Evolutionary conservation across 345 rosid species (phyloP), one percentile per base, ranked within the genome.

Genomic region (Noccaea bulbosa): DNA sequence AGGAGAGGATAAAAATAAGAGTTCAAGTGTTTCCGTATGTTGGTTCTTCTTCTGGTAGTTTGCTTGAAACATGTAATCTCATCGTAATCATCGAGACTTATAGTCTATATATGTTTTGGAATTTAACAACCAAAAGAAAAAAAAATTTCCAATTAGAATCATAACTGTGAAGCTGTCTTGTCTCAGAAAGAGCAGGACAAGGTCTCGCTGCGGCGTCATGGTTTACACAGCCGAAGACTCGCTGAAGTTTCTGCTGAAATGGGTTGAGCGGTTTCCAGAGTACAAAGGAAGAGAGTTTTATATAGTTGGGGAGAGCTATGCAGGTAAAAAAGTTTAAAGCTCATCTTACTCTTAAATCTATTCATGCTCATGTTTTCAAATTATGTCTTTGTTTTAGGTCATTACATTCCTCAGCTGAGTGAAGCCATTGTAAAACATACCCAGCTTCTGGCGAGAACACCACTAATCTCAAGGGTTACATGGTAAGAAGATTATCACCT

Each of bases 341-440:
- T 76, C 35, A 11, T n/a, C 57, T 24, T 35, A 35, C 6, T 45
- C 52, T 11, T 20, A 33, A 22, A 22, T 56, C 38, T 16, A 11
- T 22, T 67, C 11, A 4, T 7, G n/a, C 27, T 58, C 20, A 51
- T 2, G 30, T 41, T 62, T 34, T 30, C 1, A 33, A 6, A 5
- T 16, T 46, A 8, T 47, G 43, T 22, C 60, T 50, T 70, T 73
- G 62, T 37, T 65, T 37, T 83, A 93, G 98, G 98, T 35, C 98
- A 93, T 78, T 93, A 91, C 83, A 87, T 91, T 82, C 98, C 97
- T 70, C 97, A 93, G 78, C 82, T 93, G 27, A 93, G 98, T 72
- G 84, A 85, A 70, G 90, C 87, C 47, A 87, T 93, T 77, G 88
- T 84, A 50, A 59, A 54, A 72, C 70, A 85, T 83, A 91, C 89